Percentiles rank a stretch among this genome's conserved stretches.
These are phyloP conservation scores for Globisporangium cylindrosporum DNA, from an alignment of 352 stramenopile genomes.

Conservation along the genomic window DNA sequence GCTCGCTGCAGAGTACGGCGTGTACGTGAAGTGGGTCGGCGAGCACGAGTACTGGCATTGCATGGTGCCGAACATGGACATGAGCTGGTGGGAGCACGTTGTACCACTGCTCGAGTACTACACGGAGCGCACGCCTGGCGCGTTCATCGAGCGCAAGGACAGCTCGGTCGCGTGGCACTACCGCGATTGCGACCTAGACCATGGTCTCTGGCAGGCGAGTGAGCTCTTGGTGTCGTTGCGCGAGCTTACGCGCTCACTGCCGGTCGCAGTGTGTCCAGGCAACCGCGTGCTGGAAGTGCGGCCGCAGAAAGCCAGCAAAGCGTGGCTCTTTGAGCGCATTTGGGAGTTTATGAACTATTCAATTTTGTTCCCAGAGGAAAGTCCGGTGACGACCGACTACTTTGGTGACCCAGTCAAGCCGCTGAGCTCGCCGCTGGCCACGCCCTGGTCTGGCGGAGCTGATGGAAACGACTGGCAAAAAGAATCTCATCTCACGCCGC, in stretches of 20 bases:
- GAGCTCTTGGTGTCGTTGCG: slow-evolving; percentile 80
- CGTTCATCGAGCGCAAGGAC: slow-evolving; percentile 83
- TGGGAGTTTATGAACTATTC: slow-evolving; percentile 86
- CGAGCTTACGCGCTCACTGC: slow-evolving; percentile 69
- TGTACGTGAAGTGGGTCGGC: slow-evolving; percentile 77
- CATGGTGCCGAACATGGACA: slow-evolving; percentile 81
- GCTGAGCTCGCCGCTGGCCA: slow-evolving; percentile 44
- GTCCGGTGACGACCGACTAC: slow-evolving; percentile 59
- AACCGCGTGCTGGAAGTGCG: slow-evolving; percentile 76
- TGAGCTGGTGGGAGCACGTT: slow-evolving; percentile 78
- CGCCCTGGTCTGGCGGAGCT: slow-evolving; percentile 22
- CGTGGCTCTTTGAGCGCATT: slow-evolving; percentile 73
- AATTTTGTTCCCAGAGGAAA: slow-evolving; percentile 62
- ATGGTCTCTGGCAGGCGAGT: slow-evolving; percentile 88
- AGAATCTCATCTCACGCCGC: slow-evolving; percentile 10
- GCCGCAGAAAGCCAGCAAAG: slow-evolving; percentile 81
- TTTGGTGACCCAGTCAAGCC: slow-evolving; percentile 60
- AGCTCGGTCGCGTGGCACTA: slow-evolving; percentile 91
- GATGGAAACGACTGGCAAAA: slow-evolving; percentile 12
- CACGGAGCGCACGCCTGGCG: slow-evolving; percentile 77
- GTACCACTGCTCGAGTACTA: slow-evolving; percentile 80
- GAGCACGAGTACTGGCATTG: slow-evolving; percentile 65
- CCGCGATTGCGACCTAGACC: slow-evolving; percentile 83
- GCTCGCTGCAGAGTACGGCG: slow-evolving; percentile 72
- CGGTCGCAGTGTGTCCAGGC: slow-evolving; percentile 70